Base-by-base conservation (phyloP, 208 protist genomes). In the Acanthamoeba polyphaga region DNA sequence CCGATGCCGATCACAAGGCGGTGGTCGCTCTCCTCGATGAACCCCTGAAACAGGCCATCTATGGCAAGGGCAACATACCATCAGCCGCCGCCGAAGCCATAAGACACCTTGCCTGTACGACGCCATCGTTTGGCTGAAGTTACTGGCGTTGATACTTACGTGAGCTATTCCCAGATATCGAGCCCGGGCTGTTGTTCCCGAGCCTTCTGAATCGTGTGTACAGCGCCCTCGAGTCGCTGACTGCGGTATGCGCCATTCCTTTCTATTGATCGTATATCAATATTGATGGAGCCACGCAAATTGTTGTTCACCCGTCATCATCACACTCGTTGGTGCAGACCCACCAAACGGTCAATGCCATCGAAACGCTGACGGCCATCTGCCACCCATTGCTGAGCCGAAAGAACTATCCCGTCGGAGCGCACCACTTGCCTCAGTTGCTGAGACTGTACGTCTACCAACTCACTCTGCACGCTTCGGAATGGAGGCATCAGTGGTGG, bases 321-420 rank as follows among this genome's bases (percentile, higher is more conserved):
- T 13, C 24, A 38, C 62, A 15, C 12, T 51, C 12, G 12, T 13
- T 51, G 49, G 49, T 13, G 49, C 49, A 93, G 89, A 93, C 89
- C 19, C 89, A 93, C 22, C 89, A 93, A 80, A 93, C 89, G 9
- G 12, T 58, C 13, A 93, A 93, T 12, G 89, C 53, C n/a, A 72
- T 93, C 15, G 89, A 93, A 27, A 32, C 89, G 13, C 66, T 93
- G 7, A 49, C 32, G 0, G 66, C 49, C 68, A 80, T 93, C 0
- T 72, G 64, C 9, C 66, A 93, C 53, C 89, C 89, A 15, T 10
- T 93, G n/a, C 46, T 93, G 55, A 80, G 64, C 58, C 38, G 89
- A 10, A 53, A 93, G 68, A 72, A 93, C 49, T 93, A 93, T n/a
- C 68, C 89, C 19, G 27, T 46, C 6, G 89, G 89, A 29, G 66